Evolutionary conservation across 257 asterid species (phyloP).

Genomic region (Solanum sitiens): DNA sequence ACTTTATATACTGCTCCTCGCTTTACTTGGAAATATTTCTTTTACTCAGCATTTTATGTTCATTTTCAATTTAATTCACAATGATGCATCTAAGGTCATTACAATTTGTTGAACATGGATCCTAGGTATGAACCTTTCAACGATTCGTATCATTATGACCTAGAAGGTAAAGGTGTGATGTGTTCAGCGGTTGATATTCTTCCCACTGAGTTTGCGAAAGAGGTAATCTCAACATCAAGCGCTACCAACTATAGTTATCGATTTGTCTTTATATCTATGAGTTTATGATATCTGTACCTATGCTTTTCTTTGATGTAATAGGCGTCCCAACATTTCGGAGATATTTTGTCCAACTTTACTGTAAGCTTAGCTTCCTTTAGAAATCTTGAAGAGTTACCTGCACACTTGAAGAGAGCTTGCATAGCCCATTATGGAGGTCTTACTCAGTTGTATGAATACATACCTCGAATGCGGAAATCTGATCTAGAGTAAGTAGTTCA

Average conservation of each 20-base stretch:
- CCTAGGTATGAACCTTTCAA: constrained; percentile 67
- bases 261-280: neutral
- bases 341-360: constrained; percentile 66
- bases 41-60: neutral
- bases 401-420: constrained; percentile 79
- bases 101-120: neutral
- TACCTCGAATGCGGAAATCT: constrained; percentile 78
- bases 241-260: neutral
- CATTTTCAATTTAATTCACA: neutral
- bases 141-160: constrained; percentile 58
- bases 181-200: constrained; percentile 95
- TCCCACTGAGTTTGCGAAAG: constrained; percentile 93
- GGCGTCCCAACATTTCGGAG: constrained; percentile 98
- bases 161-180: constrained; percentile 78
- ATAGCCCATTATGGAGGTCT: constrained; percentile 67
- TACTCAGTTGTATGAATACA: constrained; percentile 68
- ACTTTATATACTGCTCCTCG: neutral
- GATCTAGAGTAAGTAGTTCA: constrained; percentile 54
- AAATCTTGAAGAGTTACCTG: constrained; percentile 47
- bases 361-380: constrained; percentile 63
- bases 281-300: neutral
- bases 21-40: neutral
- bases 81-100: neutral
- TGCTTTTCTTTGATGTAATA: constrained; percentile 3
- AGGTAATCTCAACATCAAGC: constrained; percentile 29